These are phyloP conservation scores for Stephania yunnanensis DNA, from an alignment of 164 flowering plant genomes.

Conservation along the genomic window DNA sequence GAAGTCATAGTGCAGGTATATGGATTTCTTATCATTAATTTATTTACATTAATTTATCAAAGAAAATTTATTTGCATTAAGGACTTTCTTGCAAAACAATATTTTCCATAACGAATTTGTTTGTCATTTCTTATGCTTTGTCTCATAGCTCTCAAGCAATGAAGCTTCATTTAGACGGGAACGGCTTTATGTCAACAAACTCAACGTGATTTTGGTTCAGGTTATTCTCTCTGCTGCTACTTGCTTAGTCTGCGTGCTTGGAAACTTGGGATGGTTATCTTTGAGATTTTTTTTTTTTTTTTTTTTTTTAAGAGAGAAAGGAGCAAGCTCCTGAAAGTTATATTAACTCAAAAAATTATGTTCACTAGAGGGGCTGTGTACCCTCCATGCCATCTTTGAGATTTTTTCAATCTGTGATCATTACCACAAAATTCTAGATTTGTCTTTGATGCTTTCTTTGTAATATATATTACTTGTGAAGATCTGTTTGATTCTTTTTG, in stretches of 20 bases:
- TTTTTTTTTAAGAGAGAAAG: not conserved
- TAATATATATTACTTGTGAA: not conserved
- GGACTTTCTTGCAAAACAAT: not conserved
- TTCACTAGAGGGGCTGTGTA: too few species aligned
- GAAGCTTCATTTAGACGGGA: conserved; percentile 85
- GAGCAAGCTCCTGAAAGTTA: too few species aligned
- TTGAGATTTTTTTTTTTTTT: not conserved
- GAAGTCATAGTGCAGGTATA: conserved; percentile 93
- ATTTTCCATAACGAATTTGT: not conserved
- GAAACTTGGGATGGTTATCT: not conserved
- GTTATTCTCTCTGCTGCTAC: conserved; percentile 20
- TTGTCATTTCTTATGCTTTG: not conserved
- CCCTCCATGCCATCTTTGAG: not conserved
- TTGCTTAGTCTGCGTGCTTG: not conserved
- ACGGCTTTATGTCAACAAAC: conserved; percentile 90
- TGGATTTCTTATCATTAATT: too few species aligned
- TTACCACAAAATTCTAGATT: not conserved
- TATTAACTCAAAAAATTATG: too few species aligned
- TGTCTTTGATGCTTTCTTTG: not conserved
- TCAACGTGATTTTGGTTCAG: conserved; percentile 93
- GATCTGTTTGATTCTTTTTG: not conserved
- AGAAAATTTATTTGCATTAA: not conserved
- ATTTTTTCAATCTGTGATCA: not conserved
- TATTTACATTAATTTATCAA: too few species aligned
- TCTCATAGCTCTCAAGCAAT: conserved; percentile 74